phyloP scores from a whole-genome alignment of 257 asterid species.

The Vinca minor region DNA sequence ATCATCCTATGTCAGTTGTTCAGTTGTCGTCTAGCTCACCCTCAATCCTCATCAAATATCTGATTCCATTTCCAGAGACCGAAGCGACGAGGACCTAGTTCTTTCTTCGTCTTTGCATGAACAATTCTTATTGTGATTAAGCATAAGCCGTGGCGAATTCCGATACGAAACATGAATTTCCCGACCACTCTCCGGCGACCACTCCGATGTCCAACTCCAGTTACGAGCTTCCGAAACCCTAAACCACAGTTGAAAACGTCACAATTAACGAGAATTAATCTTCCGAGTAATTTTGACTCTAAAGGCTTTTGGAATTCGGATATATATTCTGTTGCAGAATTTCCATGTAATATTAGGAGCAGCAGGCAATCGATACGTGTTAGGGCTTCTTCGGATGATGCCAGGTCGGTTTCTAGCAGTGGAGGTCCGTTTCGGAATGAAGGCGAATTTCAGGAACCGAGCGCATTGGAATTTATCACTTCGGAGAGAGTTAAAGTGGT shows the following conservation, averaged over 20 bases:
- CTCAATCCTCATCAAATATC: background rate
- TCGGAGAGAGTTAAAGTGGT: constrained; percentile 98
- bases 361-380: background rate
- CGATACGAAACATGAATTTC: constrained; percentile 9
- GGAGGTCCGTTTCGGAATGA: constrained; percentile 5
- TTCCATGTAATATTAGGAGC: too few relatives aligned
- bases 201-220: background rate
- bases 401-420: constrained; percentile 4
- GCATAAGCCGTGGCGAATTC: background rate
- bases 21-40: background rate
- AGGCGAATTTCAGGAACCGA: constrained; percentile 30
- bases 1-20: background rate
- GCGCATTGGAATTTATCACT: constrained; percentile 72
- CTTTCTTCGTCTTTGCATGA: background rate
- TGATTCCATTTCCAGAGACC: background rate
- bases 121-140: background rate
- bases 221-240: constrained; percentile 1
- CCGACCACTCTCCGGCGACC: constrained; percentile 16
- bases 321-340: background rate
- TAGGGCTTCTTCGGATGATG: constrained; percentile 18
- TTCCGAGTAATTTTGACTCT: constrained; percentile 1
- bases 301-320: background rate
- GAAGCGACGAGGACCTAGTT: background rate
- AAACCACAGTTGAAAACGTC: background rate
- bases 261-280: background rate